These are phyloP conservation scores for Ophiocordyceps polyrhachis-furcata DNA, from an alignment of 2,329 filamentous ascomycete genomes.

Conservation along the genomic window DNA sequence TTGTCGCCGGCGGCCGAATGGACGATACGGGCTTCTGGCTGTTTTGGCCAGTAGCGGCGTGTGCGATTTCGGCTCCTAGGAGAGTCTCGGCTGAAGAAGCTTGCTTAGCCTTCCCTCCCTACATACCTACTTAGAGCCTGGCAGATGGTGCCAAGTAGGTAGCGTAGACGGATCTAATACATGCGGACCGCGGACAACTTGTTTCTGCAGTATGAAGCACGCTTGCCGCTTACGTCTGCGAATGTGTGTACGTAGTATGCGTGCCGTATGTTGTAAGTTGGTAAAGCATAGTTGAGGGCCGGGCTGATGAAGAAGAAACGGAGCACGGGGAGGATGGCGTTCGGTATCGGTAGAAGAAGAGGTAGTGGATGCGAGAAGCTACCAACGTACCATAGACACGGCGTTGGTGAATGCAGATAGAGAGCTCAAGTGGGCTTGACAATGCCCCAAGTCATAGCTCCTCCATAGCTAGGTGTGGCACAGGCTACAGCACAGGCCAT, in stretches of 20 bases:
- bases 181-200: neutral
- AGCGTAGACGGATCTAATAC: conserved; percentile 1
- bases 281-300: neutral
- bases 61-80: neutral
- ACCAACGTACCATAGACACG: no score
- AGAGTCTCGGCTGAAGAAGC: neutral
- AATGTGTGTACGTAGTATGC: no score
- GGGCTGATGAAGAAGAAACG: neutral
- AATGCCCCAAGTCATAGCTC: no score
- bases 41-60: neutral
- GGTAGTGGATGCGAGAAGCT: no score
- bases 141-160: neutral
- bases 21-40: neutral
- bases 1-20: neutral
- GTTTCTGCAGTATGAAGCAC: neutral
- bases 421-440: no score
- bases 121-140: no score
- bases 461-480: no score
- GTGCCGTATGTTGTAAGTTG: no score
- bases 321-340: neutral
- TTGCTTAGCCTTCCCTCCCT: neutral
- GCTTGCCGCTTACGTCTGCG: neutral
- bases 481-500: no score
- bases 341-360: neutral
- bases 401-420: no score